Evolutionary conservation across 495 filamentous ascomycete genomes (phyloP), one percentile per base, ranked within the genome.

Genomic region (Paragyromitra xinjiangensis): DNA sequence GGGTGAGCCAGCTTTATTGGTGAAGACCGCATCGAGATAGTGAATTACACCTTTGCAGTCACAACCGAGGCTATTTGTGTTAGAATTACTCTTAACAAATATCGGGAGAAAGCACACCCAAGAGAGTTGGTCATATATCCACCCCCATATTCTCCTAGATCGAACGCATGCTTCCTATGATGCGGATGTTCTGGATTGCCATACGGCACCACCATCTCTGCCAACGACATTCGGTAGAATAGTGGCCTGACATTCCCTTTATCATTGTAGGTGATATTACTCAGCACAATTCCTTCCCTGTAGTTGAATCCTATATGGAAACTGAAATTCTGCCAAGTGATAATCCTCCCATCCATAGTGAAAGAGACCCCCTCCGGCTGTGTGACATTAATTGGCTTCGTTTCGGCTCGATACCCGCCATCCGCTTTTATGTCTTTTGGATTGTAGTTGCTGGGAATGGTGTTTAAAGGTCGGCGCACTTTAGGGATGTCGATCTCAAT

Each of bases 131-230:
- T 94, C 94, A 97, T 97, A 84, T 97, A 97, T 42, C 94, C 94
- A 62, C 92, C 93, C 42, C 94, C 94, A 77, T 97, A 97, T 84
- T 98, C 94, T 68, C 94, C 94, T 5, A 97, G 87, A 81, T 98
- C 94, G 82, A 98, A 97, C 22, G 94, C 94, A 81, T 97, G 94
- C 82, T 98, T 98, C 62, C 94, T 88, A 74, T 96, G 94, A 84
- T 97, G 95, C 37, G 94, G 94, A 71, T 91, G 90, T 81, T 97
- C 94, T 0, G 94, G 94, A 83, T 96, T 95, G 51, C 94, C 94
- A 83, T 98, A 98, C 3, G 94, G 94, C 2, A 97, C 94, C 1
- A 97, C 94, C 94, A 98, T 98, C 86, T 98, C 94, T 1, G 94
- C 92, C 6, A 98, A 87, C 0, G 94, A 97, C n/a, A 98, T 86